These are phyloP conservation scores for Zygoascus hellenicus DNA, from an alignment of 1,139 yeast species.

Conservation along the genomic window DNA sequence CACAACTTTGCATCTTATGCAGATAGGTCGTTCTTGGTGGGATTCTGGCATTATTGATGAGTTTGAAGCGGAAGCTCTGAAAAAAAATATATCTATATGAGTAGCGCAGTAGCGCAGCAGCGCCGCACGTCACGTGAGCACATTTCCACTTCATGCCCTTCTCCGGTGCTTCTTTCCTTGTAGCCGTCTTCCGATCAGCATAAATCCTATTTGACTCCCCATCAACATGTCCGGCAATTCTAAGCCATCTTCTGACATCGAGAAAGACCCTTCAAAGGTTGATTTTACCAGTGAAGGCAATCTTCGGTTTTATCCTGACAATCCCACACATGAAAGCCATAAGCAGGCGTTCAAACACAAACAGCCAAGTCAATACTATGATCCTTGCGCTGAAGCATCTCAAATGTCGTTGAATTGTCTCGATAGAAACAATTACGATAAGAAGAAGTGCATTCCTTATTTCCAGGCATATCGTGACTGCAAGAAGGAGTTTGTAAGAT, in stretches of 20 bases:
- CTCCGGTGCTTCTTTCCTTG: neutral
- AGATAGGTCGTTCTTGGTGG: constrained; percentile 10
- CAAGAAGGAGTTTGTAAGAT: constrained; percentile 63
- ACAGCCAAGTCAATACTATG: constrained; percentile 78
- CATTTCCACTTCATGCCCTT: neutral
- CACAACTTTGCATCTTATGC: constrained; percentile 47
- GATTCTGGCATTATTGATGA: neutral
- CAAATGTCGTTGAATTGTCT: constrained; percentile 81
- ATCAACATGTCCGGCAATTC: too few species aligned
- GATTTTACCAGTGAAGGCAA: constrained; percentile 53
- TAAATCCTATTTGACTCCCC: too few species aligned
- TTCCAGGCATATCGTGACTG: constrained; percentile 93
- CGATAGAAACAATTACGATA: constrained; percentile 68
- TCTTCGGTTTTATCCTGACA: constrained; percentile 77
- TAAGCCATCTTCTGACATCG: constrained; percentile 9
- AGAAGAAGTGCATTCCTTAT: constrained; percentile 72
- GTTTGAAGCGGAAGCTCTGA: constrained; percentile 9
- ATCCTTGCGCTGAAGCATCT: constrained; percentile 88
- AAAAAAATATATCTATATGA: neutral
- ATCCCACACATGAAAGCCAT: constrained; percentile 58
- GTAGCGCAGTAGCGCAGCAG: neutral
- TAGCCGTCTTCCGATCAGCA: neutral
- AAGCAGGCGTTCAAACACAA: constrained; percentile 57
- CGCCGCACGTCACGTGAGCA: too few species aligned
- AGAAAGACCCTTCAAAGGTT: constrained; percentile 42